Conservation (phyloP, 805 yeast species). For the Debaryomyces castellii region DNA sequence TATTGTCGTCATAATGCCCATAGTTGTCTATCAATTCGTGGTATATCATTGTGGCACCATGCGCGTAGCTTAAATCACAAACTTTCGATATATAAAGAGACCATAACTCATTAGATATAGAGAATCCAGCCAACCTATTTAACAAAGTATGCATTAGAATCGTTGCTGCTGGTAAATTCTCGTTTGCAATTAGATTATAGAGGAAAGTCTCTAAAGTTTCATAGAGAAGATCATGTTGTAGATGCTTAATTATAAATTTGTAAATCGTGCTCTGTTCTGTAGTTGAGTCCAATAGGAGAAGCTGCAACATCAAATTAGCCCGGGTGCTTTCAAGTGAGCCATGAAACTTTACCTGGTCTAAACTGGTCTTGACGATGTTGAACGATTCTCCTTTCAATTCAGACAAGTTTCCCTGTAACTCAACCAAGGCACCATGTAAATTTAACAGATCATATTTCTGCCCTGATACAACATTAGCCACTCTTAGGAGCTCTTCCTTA, state of each 20-base stretch:
- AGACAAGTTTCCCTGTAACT: neutral
- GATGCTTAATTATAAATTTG: slow-evolving; percentile 9
- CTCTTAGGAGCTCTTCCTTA: neutral
- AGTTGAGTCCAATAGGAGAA: neutral
- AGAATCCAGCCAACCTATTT: slow-evolving; percentile 10
- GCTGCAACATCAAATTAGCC: slow-evolving; percentile 1
- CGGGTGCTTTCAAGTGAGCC: neutral
- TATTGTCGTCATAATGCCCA: slow-evolving; percentile 11
- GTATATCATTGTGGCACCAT: slow-evolving; percentile 33
- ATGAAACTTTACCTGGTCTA: neutral
- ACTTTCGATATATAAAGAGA: slow-evolving; percentile 24
- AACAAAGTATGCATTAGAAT: slow-evolving; percentile 27
- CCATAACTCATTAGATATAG: slow-evolving; percentile 36
- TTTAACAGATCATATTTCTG: neutral
- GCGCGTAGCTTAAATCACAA: slow-evolving; percentile 20
- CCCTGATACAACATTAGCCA: neutral
- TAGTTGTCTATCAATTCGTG: slow-evolving; percentile 35
- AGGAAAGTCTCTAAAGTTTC: slow-evolving; percentile 23
- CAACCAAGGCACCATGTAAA: neutral
- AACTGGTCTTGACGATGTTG: neutral
- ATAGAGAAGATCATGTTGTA: slow-evolving; percentile 6
- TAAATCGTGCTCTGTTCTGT: slow-evolving; percentile 3
- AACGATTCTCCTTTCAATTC: neutral
- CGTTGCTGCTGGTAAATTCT: slow-evolving; percentile 23
- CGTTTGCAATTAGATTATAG: slow-evolving; percentile 15